Conservation (phyloP, 208 protist genomes). For the Acanthamoeba rhysodes region DNA sequence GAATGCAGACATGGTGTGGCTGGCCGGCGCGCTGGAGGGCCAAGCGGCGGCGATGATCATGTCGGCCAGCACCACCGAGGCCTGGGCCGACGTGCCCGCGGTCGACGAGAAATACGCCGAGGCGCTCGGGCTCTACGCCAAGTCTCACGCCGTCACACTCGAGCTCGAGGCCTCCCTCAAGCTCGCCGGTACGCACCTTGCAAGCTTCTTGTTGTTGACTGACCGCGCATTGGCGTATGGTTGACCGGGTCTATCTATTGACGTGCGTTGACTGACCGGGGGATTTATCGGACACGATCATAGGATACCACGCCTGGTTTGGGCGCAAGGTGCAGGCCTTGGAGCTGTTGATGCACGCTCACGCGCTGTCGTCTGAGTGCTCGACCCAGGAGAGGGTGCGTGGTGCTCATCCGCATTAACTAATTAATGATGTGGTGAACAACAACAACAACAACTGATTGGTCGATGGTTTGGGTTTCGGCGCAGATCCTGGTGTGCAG, state of each 20-base stretch:
- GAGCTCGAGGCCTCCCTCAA: conserved; percentile 60
- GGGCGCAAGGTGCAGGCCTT: conserved; percentile 32
- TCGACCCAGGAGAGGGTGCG: conserved; percentile 52
- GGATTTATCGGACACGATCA: neutral
- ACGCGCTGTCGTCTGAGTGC: neutral
- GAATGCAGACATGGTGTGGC: conserved; percentile 49
- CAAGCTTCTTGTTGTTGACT: neutral
- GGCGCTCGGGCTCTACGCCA: conserved; percentile 53
- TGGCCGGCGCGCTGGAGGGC: conserved; percentile 52
- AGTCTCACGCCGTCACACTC: conserved; percentile 36
- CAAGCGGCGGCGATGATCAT: conserved; percentile 31
- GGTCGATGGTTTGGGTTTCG: too few species aligned
- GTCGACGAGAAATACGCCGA: conserved; percentile 53
- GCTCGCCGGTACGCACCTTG: neutral
- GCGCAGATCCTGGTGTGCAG: conserved; percentile 55
- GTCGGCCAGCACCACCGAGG: neutral
- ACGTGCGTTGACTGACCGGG: neutral
- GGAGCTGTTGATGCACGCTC: conserved; percentile 55
- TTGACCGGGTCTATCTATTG: neutral
- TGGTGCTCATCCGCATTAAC: neutral
- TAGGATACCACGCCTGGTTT: conserved; percentile 26
- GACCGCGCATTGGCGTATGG: too few species aligned
- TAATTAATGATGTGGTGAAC: neutral
- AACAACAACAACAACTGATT: too few species aligned
- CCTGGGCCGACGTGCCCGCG: conserved; percentile 41